Base-by-base conservation (phyloP, 768 basidiomycete genomes). In the Hericium rajendrae region DNA sequence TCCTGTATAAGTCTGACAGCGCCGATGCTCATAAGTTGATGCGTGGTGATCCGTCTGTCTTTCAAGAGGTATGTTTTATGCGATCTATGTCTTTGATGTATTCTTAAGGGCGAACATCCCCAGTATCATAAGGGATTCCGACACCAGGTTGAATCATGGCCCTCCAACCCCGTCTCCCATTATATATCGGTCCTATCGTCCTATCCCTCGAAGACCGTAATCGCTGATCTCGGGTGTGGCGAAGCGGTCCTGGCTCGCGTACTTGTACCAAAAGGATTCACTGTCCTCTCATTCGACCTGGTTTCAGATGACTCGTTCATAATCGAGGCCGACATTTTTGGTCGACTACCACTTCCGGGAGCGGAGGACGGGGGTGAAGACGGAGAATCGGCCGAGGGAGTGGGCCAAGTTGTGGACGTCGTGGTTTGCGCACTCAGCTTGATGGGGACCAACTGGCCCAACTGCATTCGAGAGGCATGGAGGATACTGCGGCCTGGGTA, bases 391-490 rank as follows among this genome's bases (percentile, higher is more conserved):
- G 71, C 71, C 4, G 70, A 74, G 38, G 83, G 80, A 28, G 78
- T 80, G 53, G 91, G 83, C 0, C 86, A 91, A 61, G 70, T 98
- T 2, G 91, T 93, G 2, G 94, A 99, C 67, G 85, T 92, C 6
- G 93, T 84, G 6, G 86, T 98, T 22, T 98, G 93, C 68, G 91
- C 94, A 22, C 77, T 99, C 62, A 97, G 94, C 66, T 76, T 99
- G 60, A 99, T 99, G 97, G 89, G 91, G 37, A 88, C 85, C 15
- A 97, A 99, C 67, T 99, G 97, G 97, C 80, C 90, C n/a, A 78
- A 77, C 48, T 91, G 91, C 64, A 78, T 98, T 26, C 78, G 87
- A 26, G 94, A 99, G 69, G 88, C 90, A 8, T 90, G 91, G 83
- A 77, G 97, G 62, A 81, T 98, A 41, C 74, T 98, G 40, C 88